phyloP scores from a whole-genome alignment of 2,329 filamentous ascomycete species.

The Paraphoma sp. region DNA sequence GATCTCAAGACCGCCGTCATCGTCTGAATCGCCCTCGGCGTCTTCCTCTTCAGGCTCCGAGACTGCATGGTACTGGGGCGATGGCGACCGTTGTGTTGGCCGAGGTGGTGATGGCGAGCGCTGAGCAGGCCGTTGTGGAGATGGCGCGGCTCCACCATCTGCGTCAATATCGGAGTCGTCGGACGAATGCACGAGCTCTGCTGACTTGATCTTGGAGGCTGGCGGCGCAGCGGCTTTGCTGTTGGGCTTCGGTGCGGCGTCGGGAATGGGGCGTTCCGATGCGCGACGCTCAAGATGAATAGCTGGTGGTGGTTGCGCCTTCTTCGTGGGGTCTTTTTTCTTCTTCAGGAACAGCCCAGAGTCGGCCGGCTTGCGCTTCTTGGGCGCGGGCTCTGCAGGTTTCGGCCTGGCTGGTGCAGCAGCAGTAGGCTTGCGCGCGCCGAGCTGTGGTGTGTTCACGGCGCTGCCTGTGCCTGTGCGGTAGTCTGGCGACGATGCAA shows the following conservation, averaged over 20 bases:
- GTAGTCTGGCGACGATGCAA: conserved; percentile 38
- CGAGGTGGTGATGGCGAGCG: conserved; percentile 21
- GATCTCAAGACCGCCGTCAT: conserved; percentile 39
- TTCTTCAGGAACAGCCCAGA: conserved; percentile 5
- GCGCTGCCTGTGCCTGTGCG: conserved; percentile 37
- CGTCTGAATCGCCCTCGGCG: conserved; percentile 32
- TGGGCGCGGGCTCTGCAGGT: conserved; percentile 20
- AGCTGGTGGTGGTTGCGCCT: conserved; percentile 28
- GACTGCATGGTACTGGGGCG: conserved; percentile 11
- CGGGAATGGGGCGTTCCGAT: conserved; percentile 21
- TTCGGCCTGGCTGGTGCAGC: conserved; percentile 16
- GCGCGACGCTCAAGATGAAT: conserved; percentile 49
- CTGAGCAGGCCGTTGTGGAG: conserved; percentile 11
- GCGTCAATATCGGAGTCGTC: conserved; percentile 35
- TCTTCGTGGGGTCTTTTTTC: conserved; percentile 21
- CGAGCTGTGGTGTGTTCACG: conserved; percentile 36
- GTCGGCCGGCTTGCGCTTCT: conserved; percentile 37
- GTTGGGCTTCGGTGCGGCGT: conserved; percentile 19
- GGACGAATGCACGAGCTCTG: conserved; percentile 39
- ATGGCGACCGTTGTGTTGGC: conserved; percentile 21
- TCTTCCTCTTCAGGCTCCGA: conserved; percentile 24
- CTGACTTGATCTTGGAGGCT: conserved; percentile 41
- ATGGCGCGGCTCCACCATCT: conserved; percentile 22
- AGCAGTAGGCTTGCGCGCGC: conserved; percentile 24
- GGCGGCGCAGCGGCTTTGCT: conserved; percentile 26